Percentiles rank a stretch among this genome's conserved stretches.
Evolutionary conservation across 768 basidiomycete genomes (phyloP).

Genomic region (Suillus americanus): DNA sequence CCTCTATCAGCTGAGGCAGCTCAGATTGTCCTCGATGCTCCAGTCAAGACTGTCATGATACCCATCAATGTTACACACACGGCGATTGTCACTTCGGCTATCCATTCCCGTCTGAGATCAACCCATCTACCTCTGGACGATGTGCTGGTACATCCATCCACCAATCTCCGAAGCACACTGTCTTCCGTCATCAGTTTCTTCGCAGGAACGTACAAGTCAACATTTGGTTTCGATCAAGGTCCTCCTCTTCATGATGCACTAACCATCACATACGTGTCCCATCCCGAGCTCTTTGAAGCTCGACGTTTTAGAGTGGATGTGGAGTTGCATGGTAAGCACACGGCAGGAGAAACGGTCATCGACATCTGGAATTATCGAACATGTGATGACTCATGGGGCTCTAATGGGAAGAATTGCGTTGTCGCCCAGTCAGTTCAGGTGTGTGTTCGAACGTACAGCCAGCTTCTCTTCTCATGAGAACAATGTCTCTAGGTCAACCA

Average conservation of each 20-base stretch:
- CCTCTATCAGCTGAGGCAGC: slow-evolving; percentile 66
- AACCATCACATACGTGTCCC: slow-evolving; percentile 72
- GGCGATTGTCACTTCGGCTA: slow-evolving; percentile 63
- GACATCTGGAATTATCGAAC: slow-evolving; percentile 67
- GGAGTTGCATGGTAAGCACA: slow-evolving; percentile 67
- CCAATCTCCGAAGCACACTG: slow-evolving; percentile 65
- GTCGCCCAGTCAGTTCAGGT: slow-evolving; percentile 73
- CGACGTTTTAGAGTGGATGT: slow-evolving; percentile 78
- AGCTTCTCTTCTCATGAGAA: slow-evolving; percentile 3
- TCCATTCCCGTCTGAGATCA: slow-evolving; percentile 56
- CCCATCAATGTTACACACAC: slow-evolving; percentile 89
- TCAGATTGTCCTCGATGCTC: slow-evolving; percentile 74
- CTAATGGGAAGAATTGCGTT: slow-evolving; percentile 70
- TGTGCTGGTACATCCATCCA: slow-evolving; percentile 26
- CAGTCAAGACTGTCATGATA: slow-evolving; percentile 72
- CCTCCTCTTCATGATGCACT: slow-evolving; percentile 89
- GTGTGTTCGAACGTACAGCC: slow-evolving; percentile 3
- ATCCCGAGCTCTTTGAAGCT: slow-evolving; percentile 62
- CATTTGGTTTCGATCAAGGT: slow-evolving; percentile 81
- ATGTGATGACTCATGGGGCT: slow-evolving; percentile 71
- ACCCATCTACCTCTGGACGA: slow-evolving; percentile 29
- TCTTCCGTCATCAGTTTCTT: slow-evolving; percentile 78
- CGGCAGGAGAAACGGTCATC: slow-evolving; percentile 77
- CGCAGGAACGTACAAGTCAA: slow-evolving; percentile 65
- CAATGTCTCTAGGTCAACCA: slow-evolving; percentile 45